Evolutionary conservation across 768 basidiomycete species (phyloP).

Genomic region (Phlebiopsis flavidoalba): DNA sequence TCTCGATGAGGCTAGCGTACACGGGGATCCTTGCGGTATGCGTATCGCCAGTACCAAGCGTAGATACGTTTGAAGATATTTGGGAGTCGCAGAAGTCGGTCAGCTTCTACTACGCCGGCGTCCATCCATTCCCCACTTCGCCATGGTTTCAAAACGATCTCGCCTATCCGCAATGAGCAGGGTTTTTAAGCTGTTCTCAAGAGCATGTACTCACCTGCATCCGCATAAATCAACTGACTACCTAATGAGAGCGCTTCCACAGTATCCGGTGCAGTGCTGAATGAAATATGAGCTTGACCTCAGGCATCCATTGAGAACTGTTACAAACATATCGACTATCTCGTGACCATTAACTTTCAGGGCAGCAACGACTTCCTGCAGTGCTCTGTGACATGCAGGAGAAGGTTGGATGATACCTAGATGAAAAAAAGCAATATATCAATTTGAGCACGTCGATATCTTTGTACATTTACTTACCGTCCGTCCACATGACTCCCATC

Average conservation of each 20-base stretch:
- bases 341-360: conserved; percentile 33
- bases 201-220: conserved; percentile 16
- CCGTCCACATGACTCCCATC: conserved; percentile 41
- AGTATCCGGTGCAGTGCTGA: conserved; percentile 27
- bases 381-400: conserved; percentile 37
- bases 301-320: neutral
- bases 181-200: neutral
- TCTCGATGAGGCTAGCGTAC: conserved; percentile 21
- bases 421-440: neutral
- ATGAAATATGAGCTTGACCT: neutral
- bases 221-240: conserved; percentile 19
- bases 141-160: conserved; percentile 10
- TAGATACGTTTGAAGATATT: conserved; percentile 22
- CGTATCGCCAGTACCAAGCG: conserved; percentile 23
- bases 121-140: conserved; percentile 21
- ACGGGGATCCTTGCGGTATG: conserved; percentile 17
- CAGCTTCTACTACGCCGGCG: conserved; percentile 17
- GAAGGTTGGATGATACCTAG: conserved; percentile 29
- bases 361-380: conserved; percentile 30
- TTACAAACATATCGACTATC: conserved; percentile 31
- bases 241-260: conserved; percentile 19
- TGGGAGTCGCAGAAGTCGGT: conserved; percentile 19
- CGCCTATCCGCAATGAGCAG: neutral
- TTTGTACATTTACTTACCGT: conserved; percentile 22
- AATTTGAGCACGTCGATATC: neutral